Evolutionary conservation across 75 land plant genomes (phyloP).

Genomic region (Isoetes taiwanensis): DNA sequence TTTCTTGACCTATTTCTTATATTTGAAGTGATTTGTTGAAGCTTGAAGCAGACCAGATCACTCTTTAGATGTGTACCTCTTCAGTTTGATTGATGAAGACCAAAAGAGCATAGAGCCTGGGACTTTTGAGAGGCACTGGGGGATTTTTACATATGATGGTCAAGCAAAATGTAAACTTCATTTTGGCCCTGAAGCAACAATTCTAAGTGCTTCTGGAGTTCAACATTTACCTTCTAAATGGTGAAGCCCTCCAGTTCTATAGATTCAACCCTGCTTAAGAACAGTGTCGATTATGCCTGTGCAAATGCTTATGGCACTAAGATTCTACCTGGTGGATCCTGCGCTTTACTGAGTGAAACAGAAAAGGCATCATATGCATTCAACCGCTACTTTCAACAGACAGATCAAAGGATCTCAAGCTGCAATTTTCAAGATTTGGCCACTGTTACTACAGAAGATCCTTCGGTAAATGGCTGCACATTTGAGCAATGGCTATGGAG

Average conservation of each 20-base stretch:
- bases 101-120: not conserved
- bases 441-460: not conserved
- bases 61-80: not conserved
- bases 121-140: conserved; percentile 4
- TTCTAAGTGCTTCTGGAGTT: not conserved
- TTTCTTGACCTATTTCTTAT: no score
- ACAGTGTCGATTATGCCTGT: not conserved
- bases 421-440: not conserved
- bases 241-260: not conserved
- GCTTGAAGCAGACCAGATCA: no score
- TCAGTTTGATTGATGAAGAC: conserved; percentile 1
- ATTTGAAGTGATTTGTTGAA: no score
- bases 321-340: not conserved
- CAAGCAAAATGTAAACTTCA: not conserved
- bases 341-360: not conserved
- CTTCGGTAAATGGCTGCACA: not conserved
- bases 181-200: not conserved
- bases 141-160: not conserved
- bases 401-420: not conserved
- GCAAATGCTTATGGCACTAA: not conserved
- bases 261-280: not conserved
- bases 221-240: not conserved
- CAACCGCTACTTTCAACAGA: not conserved
- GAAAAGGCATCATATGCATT: conserved; percentile 1
- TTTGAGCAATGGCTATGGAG: no score